Evolutionary conservation across 257 asterid species (phyloP).

Genomic region (Henckelia pumila): DNA sequence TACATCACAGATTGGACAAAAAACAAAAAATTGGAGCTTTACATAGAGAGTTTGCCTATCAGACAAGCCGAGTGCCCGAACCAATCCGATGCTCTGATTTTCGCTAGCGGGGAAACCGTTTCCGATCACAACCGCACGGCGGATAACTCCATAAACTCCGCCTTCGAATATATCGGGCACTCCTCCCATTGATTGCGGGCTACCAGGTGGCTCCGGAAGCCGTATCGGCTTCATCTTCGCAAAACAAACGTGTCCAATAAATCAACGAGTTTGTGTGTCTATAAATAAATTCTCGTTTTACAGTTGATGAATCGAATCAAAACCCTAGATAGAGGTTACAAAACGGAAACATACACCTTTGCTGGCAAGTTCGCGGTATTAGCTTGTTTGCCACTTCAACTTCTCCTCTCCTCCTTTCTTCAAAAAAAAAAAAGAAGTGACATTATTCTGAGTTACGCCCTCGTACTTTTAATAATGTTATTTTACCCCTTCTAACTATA

Average conservation of each 20-base stretch:
- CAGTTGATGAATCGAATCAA: background rate
- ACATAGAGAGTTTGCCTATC: slow-evolving; percentile 71
- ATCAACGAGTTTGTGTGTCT: background rate
- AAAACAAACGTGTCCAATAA: background rate
- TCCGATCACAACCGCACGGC: slow-evolving; percentile 88
- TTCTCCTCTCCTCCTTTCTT: background rate
- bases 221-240: slow-evolving; percentile 77
- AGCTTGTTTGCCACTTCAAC: background rate
- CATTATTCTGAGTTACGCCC: background rate
- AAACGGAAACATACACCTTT: background rate
- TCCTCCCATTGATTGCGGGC: slow-evolving; percentile 65
- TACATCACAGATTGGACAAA: slow-evolving; percentile 9
- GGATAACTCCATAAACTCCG: slow-evolving; percentile 68
- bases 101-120: slow-evolving; percentile 92
- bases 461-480: background rate
- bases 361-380: background rate
- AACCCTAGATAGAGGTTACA: background rate
- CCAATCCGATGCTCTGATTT: slow-evolving; percentile 88
- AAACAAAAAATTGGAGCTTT: slow-evolving; percentile 18
- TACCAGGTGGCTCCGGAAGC: slow-evolving; percentile 91
- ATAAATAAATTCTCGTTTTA: background rate
- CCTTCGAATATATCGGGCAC: slow-evolving; percentile 82
- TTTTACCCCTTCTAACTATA: background rate
- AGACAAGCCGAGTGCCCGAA: slow-evolving; percentile 85
- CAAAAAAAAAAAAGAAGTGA: background rate